Evolutionary conservation across 2,329 filamentous ascomycete species (phyloP).

Genomic region (Clonostachys byssicola): DNA sequence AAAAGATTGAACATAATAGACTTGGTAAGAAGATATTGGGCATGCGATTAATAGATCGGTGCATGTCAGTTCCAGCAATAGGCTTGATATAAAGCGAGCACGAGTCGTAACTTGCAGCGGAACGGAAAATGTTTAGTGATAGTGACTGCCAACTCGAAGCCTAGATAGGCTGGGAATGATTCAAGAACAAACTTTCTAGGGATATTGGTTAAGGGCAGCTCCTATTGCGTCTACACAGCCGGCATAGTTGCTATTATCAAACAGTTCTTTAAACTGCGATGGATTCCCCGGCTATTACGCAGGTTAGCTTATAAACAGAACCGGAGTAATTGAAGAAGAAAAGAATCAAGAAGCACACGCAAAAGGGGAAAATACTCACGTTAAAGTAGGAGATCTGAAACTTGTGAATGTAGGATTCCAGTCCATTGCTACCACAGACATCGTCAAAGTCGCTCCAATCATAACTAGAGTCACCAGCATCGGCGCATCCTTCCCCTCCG

Average conservation of each 20-base stretch:
- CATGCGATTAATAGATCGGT: no score
- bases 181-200: neutral
- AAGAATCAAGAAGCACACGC: no score
- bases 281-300: neutral
- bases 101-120: no score
- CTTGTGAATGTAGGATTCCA: slow-evolving; percentile 6
- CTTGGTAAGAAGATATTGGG: no score
- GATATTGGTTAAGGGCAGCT: neutral
- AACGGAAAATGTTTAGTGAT: no score
- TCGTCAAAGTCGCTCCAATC: slow-evolving; percentile 6
- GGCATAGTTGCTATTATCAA: neutral
- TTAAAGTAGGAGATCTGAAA: slow-evolving; percentile 6
- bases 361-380: slow-evolving; percentile 1
- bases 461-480: slow-evolving; percentile 3
- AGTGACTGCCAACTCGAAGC: no score
- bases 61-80: no score
- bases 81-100: no score
- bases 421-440: slow-evolving; percentile 7
- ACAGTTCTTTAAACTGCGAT: neutral
- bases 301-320: no score
- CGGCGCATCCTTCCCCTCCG: slow-evolving; percentile 8
- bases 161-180: no score
- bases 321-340: no score
- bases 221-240: neutral
- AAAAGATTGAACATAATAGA: no score